A percentile compares a stretch with the other conserved stretches of the same genome.
Evolutionary conservation across 2,329 filamentous ascomycete genomes (phyloP).

Genomic region (Balansia obtecta): DNA sequence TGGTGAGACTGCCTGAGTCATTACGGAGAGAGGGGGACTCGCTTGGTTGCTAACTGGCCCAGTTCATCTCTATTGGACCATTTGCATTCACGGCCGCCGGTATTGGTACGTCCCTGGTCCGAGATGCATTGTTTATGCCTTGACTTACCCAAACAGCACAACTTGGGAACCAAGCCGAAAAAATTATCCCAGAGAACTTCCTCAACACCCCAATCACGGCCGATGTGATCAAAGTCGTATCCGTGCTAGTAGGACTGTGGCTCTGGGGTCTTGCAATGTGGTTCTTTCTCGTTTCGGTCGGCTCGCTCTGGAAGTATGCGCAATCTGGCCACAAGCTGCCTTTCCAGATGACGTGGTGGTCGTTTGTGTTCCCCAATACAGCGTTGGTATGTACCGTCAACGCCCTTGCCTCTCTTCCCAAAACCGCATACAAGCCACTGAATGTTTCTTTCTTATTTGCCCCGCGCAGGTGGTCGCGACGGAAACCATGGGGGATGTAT

Average conservation of each 20-base stretch:
- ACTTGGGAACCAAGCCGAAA: conserved; percentile 29
- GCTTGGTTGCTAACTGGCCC: not conserved
- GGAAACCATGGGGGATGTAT: conserved; percentile 53
- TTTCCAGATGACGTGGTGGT: conserved; percentile 80
- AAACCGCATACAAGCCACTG: too few relatives aligned
- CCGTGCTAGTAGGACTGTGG: conserved; percentile 59
- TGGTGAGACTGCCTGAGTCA: conserved; percentile 28
- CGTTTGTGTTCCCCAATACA: conserved; percentile 72
- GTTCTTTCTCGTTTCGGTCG: conserved; percentile 74
- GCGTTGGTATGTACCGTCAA: conserved; percentile 35
- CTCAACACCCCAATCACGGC: conserved; percentile 28
- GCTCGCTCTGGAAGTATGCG: conserved; percentile 59
- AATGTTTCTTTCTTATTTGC: too few relatives aligned
- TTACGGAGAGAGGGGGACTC: too few relatives aligned
- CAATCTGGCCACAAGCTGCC: conserved; percentile 45
- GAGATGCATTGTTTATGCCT: not conserved
- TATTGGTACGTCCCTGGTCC: conserved; percentile 12
- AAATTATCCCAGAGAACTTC: conserved; percentile 31
- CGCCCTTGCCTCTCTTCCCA: too few relatives aligned
- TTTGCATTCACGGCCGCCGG: conserved; percentile 45
- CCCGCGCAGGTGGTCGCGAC: conserved; percentile 47
- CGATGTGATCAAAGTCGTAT: conserved; percentile 33
- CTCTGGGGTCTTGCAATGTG: conserved; percentile 73
- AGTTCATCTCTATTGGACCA: conserved; percentile 73
- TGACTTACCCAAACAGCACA: conserved; percentile 17